These are phyloP conservation scores for Solanum bulbocastanum DNA, from an alignment of 257 asterid species.

Conservation along the genomic window DNA sequence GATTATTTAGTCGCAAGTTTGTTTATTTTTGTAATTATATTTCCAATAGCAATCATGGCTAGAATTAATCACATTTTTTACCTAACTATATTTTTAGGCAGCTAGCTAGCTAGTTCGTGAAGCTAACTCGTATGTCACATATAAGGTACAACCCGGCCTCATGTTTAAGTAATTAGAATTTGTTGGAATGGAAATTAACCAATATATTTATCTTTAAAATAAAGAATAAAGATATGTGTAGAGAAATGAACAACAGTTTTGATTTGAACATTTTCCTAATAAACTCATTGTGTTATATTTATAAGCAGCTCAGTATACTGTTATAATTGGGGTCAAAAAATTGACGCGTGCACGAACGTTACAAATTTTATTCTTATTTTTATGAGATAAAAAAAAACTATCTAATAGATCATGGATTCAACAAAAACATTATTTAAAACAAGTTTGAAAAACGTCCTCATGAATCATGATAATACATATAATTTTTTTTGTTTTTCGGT, in stretches of 20 bases:
- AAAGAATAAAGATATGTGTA: background rate
- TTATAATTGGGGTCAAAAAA: background rate
- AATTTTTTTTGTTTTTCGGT: background rate
- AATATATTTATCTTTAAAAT: background rate
- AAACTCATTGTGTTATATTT: background rate
- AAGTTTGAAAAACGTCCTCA: no score
- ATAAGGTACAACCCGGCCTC: background rate
- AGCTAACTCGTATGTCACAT: background rate
- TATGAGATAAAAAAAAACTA: no score
- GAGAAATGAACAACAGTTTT: background rate
- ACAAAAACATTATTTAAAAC: no score
- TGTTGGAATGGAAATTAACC: background rate
- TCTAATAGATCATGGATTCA: no score
- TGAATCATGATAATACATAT: no score
- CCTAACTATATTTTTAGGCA: background rate
- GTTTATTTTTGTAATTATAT: no score
- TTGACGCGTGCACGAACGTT: background rate
- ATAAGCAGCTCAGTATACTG: background rate
- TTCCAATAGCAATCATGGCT: background rate
- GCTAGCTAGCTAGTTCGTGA: background rate
- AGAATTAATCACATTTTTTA: background rate
- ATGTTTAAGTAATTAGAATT: background rate
- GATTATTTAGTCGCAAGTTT: no score
- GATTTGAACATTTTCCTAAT: background rate
- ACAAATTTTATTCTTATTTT: no score